phyloP scores from a whole-genome alignment of 345 rosid species.

The Citrus cavaleriei region DNA sequence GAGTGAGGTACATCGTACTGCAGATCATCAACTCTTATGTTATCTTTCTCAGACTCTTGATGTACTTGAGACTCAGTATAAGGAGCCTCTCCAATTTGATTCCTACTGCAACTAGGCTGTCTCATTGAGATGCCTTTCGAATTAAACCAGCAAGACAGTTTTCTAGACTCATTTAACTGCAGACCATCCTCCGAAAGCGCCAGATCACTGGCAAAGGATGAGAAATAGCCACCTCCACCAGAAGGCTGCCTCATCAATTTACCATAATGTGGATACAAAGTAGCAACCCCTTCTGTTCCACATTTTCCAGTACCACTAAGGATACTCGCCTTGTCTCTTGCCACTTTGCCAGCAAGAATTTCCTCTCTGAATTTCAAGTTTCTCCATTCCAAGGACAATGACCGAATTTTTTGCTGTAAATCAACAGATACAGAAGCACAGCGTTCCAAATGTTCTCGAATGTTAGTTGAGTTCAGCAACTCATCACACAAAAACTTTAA shows the following conservation, averaged over 20 bases:
- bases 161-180: constrained; percentile 6
- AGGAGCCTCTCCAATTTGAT: constrained; percentile 1
- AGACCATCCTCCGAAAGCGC: constrained; percentile 12
- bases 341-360: constrained; percentile 15
- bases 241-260: background rate
- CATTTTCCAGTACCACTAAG: constrained; percentile 7
- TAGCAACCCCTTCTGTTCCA: constrained; percentile 1
- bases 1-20: background rate
- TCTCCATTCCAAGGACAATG: constrained; percentile 26
- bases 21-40: background rate
- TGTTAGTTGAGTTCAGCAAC: constrained; percentile 20
- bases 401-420: constrained; percentile 33
- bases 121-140: constrained; percentile 1
- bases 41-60: constrained; percentile 6
- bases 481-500: constrained; percentile 35
- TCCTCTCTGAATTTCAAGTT: constrained; percentile 27
- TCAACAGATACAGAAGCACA: constrained; percentile 26
- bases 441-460: constrained; percentile 32
- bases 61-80: constrained; percentile 11
- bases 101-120: constrained; percentile 4
- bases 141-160: constrained; percentile 7
- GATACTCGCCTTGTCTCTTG: constrained; percentile 12
- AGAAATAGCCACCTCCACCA: background rate
- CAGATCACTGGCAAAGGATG: background rate
- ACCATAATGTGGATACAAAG: background rate